These are phyloP conservation scores for Naganishia liquefaciens DNA, from an alignment of 1,284 basidiomycete genomes.

Conservation along the genomic window DNA sequence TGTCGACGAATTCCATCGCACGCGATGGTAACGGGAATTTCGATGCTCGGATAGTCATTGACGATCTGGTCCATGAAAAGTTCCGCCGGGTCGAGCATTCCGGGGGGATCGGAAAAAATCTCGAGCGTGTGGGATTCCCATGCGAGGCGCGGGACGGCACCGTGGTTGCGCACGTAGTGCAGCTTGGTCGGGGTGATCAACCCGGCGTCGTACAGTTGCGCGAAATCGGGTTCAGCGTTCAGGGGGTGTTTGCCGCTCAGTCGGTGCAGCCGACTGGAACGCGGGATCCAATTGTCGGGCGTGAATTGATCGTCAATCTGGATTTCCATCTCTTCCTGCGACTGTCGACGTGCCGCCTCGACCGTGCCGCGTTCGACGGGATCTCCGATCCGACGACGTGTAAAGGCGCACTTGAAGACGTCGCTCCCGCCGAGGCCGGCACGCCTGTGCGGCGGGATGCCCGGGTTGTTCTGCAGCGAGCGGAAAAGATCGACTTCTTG, in stretches of 20 bases:
- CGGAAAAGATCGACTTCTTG: constrained; percentile 24
- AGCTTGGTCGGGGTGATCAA: constrained; percentile 35
- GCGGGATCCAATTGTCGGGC: constrained; percentile 35
- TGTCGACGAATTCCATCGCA: constrained; percentile 36
- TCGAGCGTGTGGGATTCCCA: constrained; percentile 34
- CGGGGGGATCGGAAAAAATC: constrained; percentile 34
- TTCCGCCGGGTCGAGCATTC: constrained; percentile 21
- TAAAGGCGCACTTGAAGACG: constrained; percentile 13
- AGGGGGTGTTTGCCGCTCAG: constrained; percentile 36
- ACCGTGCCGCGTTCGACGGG: not conserved
- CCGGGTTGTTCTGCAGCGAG: constrained; percentile 32
- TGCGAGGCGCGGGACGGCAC: constrained; percentile 33
- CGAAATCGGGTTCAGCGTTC: constrained; percentile 34
- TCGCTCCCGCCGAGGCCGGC: constrained; percentile 19
- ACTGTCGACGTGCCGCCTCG: not conserved
- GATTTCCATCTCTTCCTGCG: constrained; percentile 32
- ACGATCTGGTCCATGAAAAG: constrained; percentile 34
- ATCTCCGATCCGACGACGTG: constrained; percentile 1
- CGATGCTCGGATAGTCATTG: constrained; percentile 22
- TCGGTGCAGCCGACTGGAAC: constrained; percentile 31
- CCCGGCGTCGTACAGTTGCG: constrained; percentile 35
- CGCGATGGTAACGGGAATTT: constrained; percentile 36
- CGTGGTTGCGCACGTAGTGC: constrained; percentile 37
- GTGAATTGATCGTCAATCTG: constrained; percentile 38
- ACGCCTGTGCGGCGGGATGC: constrained; percentile 18